Evolutionary conservation across 2,329 filamentous ascomycete genomes (phyloP).

Genomic region (Xylaria sp.): DNA sequence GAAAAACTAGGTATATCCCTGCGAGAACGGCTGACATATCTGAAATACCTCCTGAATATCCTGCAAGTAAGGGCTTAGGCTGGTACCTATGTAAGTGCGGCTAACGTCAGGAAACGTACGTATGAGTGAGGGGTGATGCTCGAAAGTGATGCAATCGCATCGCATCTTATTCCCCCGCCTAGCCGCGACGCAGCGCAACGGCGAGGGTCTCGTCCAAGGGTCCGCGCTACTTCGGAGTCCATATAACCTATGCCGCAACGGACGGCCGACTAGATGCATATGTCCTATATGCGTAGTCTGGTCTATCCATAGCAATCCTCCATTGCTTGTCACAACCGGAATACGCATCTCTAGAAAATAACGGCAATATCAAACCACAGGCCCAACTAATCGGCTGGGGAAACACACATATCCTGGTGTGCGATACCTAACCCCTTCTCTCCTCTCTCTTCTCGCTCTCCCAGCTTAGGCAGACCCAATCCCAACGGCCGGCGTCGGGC

Average conservation of each 20-base stretch:
- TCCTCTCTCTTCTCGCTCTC: neutral
- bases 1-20: slow-evolving; percentile 20
- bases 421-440: neutral
- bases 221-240: neutral
- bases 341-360: neutral
- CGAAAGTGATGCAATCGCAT: neutral
- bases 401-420: neutral
- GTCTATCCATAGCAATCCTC: neutral
- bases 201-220: neutral
- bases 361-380: neutral
- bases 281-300: neutral
- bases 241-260: neutral
- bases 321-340: neutral
- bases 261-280: neutral
- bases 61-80: neutral
- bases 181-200: neutral
- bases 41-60: neutral
- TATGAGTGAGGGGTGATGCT: too few species aligned
- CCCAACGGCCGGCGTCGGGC: slow-evolving; percentile 1
- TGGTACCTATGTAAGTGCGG: neutral
- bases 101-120: neutral
- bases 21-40: slow-evolving; percentile 5
- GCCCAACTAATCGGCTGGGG: neutral
- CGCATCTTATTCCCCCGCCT: neutral
- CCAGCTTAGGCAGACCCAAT: neutral